These are phyloP conservation scores for Blastocladiella britannica DNA, from an alignment of 192 early-diverging fungal genomes.

Conservation along the genomic window DNA sequence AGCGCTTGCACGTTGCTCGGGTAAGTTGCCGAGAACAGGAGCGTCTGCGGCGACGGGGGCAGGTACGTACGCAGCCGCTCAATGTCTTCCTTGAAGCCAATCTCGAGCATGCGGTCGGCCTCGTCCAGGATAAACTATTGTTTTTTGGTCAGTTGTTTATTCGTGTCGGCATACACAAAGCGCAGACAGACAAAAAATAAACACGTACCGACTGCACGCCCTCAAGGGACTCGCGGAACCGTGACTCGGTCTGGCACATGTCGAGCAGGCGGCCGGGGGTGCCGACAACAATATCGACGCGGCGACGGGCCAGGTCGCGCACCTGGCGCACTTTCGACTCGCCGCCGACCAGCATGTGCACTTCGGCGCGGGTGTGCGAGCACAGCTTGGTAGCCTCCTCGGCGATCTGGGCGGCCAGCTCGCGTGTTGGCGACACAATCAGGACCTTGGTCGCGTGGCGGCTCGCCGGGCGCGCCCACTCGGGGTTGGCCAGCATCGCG, in stretches of 20 bases:
- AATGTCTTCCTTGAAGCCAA: slow-evolving; percentile 79
- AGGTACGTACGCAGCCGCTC: slow-evolving; percentile 37
- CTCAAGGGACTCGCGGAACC: slow-evolving; percentile 23
- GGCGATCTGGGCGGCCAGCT: slow-evolving; percentile 70
- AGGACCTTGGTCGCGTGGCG: slow-evolving; percentile 37
- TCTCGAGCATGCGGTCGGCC: slow-evolving; percentile 81
- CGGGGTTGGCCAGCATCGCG: slow-evolving; percentile 28
- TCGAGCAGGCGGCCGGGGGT: slow-evolving; percentile 87
- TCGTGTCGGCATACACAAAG: neutral
- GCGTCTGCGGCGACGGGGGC: slow-evolving; percentile 57
- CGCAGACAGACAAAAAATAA: neutral
- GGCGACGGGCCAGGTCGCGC: slow-evolving; percentile 16
- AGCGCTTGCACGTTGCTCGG: slow-evolving; percentile 43
- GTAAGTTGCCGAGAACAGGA: slow-evolving; percentile 88
- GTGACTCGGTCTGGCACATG: slow-evolving; percentile 22
- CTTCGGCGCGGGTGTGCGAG: slow-evolving; percentile 30
- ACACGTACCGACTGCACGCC: slow-evolving; percentile 24
- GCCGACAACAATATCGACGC: slow-evolving; percentile 73
- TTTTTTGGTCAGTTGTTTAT: slow-evolving; percentile 2
- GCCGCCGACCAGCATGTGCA: slow-evolving; percentile 59
- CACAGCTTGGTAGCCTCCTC: slow-evolving; percentile 47
- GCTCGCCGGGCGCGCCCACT: slow-evolving; percentile 15
- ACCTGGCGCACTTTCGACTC: slow-evolving; percentile 38
- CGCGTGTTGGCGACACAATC: slow-evolving; percentile 75
- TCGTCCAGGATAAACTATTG: slow-evolving; percentile 71